These are phyloP conservation scores for Bipolaris cookei DNA, from an alignment of 2,329 filamentous ascomycete species.

Conservation along the genomic window DNA sequence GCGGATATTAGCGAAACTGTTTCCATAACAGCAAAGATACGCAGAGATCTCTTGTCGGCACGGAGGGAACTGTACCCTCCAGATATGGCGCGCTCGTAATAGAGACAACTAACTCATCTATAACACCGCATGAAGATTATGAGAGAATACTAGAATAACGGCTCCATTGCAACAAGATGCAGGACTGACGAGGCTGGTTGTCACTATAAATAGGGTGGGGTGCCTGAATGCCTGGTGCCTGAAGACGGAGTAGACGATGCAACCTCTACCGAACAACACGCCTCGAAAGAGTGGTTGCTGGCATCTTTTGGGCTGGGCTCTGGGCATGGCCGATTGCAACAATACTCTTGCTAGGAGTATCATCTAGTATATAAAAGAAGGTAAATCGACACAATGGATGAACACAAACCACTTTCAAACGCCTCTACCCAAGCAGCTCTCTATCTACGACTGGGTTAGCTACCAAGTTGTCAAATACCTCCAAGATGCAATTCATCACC, in stretches of 20 bases:
- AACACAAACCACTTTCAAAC: too few species aligned
- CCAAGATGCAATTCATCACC: constrained; percentile 21
- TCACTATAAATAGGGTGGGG: constrained; percentile 9
- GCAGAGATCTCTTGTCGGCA: too few species aligned
- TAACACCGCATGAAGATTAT: neutral
- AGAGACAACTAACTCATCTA: neutral
- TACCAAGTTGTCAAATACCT: neutral
- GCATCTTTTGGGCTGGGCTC: neutral
- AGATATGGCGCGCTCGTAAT: neutral
- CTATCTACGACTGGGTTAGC: neutral
- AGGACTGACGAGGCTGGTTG: constrained; percentile 1
- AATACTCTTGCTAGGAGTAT: neutral
- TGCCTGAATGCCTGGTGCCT: constrained; percentile 1
- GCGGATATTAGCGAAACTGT: too few species aligned
- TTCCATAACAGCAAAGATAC: too few species aligned
- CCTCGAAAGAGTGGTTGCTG: neutral
- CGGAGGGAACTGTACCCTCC: too few species aligned
- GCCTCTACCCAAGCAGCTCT: neutral
- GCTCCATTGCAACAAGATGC: neutral
- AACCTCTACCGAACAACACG: neutral
- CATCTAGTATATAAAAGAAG: neutral
- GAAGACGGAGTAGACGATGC: constrained; percentile 7
- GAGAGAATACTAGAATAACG: neutral
- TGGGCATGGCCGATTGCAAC: neutral
- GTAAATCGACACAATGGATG: neutral